Conservation (phyloP, 148 eudicot species). For the Arctostaphylos glauca region DNA sequence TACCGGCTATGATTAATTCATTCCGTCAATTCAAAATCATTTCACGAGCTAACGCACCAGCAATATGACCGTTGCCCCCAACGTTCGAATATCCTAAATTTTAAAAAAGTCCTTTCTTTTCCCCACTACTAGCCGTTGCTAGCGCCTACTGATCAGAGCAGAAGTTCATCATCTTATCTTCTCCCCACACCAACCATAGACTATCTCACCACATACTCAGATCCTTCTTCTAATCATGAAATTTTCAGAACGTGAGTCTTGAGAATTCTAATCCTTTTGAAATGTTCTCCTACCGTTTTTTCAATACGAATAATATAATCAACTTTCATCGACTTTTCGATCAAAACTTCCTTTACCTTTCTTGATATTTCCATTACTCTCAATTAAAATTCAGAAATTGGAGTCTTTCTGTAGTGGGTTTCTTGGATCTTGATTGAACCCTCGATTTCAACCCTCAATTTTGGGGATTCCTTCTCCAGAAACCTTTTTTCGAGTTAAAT, state of each 20-base stretch:
- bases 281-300: neutral
- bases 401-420: neutral
- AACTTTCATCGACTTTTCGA: neutral
- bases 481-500: neutral
- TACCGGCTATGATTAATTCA: neutral
- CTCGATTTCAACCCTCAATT: neutral
- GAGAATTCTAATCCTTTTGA: neutral
- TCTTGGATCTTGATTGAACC: neutral
- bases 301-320: neutral
- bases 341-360: neutral
- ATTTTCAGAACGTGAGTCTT: neutral
- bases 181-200: neutral
- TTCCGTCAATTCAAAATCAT: neutral
- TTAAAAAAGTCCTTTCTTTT: slow-evolving; percentile 21
- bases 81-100: slow-evolving; percentile 42
- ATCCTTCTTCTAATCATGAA: slow-evolving; percentile 13
- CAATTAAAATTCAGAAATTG: neutral
- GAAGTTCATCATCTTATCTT: neutral
- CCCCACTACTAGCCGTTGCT: slow-evolving; percentile 33
- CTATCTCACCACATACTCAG: neutral
- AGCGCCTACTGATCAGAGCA: neutral
- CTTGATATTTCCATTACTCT: neutral
- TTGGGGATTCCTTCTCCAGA: neutral
- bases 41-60: neutral
- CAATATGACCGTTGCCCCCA: slow-evolving; percentile 62